phyloP scores from a whole-genome alignment of 116 monocot genomes.

The Phalaenopsis hybrid region DNA sequence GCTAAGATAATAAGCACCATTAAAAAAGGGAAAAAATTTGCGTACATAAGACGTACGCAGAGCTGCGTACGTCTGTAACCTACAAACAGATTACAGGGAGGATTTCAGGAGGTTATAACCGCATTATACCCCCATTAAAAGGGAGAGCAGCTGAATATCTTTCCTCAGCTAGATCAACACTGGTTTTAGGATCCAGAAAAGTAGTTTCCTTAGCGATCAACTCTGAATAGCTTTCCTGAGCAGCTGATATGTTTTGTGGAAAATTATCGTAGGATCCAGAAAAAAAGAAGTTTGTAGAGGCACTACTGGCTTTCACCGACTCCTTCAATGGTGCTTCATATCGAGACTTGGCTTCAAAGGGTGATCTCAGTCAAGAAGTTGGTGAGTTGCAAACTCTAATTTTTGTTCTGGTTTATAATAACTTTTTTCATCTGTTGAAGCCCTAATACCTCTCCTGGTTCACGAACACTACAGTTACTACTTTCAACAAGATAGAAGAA shows the following conservation, averaged over 20 bases:
- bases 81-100: too few relatives aligned
- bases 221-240: not conserved
- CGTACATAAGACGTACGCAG: too few relatives aligned
- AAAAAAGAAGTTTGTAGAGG: conserved; percentile 59
- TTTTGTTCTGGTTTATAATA: not conserved
- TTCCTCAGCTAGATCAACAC: too few relatives aligned
- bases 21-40: too few relatives aligned
- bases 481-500: conserved; percentile 56
- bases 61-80: too few relatives aligned
- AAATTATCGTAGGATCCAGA: conserved; percentile 42
- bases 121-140: too few relatives aligned
- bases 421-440: not conserved
- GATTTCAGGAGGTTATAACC: too few relatives aligned
- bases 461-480: conserved; percentile 27
- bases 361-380: conserved; percentile 42
- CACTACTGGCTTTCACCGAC: conserved; percentile 40
- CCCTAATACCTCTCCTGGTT: not conserved
- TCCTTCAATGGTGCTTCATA: conserved; percentile 29
- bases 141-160: too few relatives aligned
- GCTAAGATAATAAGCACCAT: too few relatives aligned
- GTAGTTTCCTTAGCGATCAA: not conserved
- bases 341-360: conserved; percentile 23
- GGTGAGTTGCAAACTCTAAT: conserved; percentile 26
- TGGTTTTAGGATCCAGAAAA: too few relatives aligned
- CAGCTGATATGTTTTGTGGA: not conserved